phyloP scores from a whole-genome alignment of 2,329 filamentous ascomycete species.

The Colletotrichum camelliae region DNA sequence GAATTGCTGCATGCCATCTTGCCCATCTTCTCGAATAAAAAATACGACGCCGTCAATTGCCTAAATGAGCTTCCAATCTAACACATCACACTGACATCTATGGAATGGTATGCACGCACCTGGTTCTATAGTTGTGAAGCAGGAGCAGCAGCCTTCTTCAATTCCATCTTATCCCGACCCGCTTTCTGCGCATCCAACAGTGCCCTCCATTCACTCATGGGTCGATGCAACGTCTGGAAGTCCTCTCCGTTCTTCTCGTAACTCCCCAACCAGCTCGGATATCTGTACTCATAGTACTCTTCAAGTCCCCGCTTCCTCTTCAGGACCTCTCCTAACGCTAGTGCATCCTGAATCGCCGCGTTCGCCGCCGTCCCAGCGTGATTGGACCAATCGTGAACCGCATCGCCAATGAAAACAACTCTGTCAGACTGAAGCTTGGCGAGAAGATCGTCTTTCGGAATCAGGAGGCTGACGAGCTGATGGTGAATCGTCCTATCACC shows the following conservation, averaged over 20 bases:
- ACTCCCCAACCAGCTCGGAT: neutral
- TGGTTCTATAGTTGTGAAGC: neutral
- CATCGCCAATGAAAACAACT: neutral
- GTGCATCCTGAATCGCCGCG: neutral
- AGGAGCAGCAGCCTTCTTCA: neutral
- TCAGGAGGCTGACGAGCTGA: neutral
- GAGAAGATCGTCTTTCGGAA: rapidly evolving
- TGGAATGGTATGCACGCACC: too few species aligned
- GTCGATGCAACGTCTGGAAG: neutral
- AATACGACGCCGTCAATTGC: too few species aligned
- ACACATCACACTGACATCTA: rapidly evolving
- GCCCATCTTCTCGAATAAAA: too few species aligned
- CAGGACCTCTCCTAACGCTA: neutral
- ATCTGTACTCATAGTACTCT: neutral
- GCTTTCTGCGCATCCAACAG: neutral
- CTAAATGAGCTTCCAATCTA: too few species aligned
- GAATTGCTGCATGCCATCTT: too few species aligned
- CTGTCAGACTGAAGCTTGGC: neutral
- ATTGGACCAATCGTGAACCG: neutral
- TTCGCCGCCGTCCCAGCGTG: neutral
- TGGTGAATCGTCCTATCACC: neutral
- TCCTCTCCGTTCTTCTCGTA: neutral
- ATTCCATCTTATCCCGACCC: rapidly evolving
- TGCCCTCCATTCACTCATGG: neutral
- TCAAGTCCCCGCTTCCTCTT: neutral